Evolutionary conservation across 2,329 filamentous ascomycete genomes (phyloP).

Genomic region (Monosporascus sp.): DNA sequence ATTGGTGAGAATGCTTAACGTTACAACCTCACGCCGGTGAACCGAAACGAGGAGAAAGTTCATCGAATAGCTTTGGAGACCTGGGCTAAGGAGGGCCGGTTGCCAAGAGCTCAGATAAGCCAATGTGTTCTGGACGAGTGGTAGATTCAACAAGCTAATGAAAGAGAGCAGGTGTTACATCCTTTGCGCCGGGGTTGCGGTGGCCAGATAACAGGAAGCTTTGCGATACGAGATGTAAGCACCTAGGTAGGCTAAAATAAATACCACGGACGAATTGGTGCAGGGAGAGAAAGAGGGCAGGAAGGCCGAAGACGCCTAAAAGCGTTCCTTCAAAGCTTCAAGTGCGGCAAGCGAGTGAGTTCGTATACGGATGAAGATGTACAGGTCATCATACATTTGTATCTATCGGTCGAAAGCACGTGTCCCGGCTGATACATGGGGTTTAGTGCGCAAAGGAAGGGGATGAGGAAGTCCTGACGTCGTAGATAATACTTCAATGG

Average conservation of each 20-base stretch:
- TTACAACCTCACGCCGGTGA: not conserved
- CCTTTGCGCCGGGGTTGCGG: not conserved
- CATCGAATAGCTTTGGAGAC: not conserved
- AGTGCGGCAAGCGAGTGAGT: not conserved
- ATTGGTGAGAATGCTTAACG: not conserved
- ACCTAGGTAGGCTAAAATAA: not conserved
- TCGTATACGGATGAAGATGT: conserved; percentile 9
- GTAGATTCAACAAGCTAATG: not conserved
- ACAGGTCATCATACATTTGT: conserved; percentile 26
- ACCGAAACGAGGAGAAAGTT: no score
- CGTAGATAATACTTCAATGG: conserved; percentile 15
- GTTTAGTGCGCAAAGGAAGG: conserved; percentile 2
- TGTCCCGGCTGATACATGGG: not conserved
- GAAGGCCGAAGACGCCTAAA: conserved; percentile 3
- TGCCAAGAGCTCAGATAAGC: not conserved
- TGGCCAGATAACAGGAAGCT: not conserved
- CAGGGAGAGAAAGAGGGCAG: not conserved
- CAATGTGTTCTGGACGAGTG: not conserved
- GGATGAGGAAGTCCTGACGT: conserved; percentile 19
- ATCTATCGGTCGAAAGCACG: conserved; percentile 5
- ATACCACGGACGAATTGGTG: not conserved
- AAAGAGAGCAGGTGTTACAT: not conserved
- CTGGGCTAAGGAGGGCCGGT: not conserved
- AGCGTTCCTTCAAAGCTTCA: not conserved
- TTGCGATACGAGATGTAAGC: not conserved